Evolutionary conservation across 192 early-diverging fungal species (phyloP).

Genomic region (Rhizophagus clarus): DNA sequence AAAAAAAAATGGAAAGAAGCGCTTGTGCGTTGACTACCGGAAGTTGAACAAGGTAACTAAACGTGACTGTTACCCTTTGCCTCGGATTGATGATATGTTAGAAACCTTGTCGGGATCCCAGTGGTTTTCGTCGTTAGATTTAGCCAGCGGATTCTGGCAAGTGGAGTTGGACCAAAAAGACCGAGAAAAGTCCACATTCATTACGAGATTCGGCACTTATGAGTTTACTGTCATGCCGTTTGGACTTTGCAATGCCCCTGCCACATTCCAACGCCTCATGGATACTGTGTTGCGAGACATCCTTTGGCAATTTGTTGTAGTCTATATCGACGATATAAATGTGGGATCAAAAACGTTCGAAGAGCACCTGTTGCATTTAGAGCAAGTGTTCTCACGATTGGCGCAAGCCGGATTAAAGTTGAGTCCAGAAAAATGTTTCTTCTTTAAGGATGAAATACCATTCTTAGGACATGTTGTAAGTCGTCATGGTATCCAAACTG

Average conservation of each 20-base stretch:
- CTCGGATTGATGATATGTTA: slow-evolving; percentile 41
- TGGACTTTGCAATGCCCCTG: slow-evolving; percentile 34
- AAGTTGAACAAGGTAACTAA: slow-evolving; percentile 43
- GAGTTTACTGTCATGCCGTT: slow-evolving; percentile 36
- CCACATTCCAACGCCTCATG: slow-evolving; percentile 34
- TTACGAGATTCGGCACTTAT: slow-evolving; percentile 11
- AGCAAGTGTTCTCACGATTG: not conserved
- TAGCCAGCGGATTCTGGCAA: slow-evolving; percentile 35
- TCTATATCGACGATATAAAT: slow-evolving; percentile 43
- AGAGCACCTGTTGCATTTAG: slow-evolving; percentile 27
- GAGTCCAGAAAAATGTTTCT: not conserved
- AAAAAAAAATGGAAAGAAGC: slow-evolving; percentile 44
- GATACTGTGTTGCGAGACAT: not conserved
- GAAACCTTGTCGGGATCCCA: not conserved
- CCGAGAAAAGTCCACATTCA: slow-evolving; percentile 35
- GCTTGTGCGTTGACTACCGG: slow-evolving; percentile 47
- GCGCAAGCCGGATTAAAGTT: not conserved
- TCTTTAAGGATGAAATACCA: not conserved
- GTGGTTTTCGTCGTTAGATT: slow-evolving; percentile 36
- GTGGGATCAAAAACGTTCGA: slow-evolving; percentile 35
- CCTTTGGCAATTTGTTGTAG: slow-evolving; percentile 12
- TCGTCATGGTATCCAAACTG: not conserved
- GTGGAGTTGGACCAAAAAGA: not conserved
- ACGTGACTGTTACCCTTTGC: slow-evolving; percentile 45
- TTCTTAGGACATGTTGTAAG: not conserved